A percentile compares a stretch with the other conserved stretches of the same genome.
phyloP scores from a whole-genome alignment of 2,329 filamentous ascomycete species.

The Arthrobotrys pseudoclavata region DNA sequence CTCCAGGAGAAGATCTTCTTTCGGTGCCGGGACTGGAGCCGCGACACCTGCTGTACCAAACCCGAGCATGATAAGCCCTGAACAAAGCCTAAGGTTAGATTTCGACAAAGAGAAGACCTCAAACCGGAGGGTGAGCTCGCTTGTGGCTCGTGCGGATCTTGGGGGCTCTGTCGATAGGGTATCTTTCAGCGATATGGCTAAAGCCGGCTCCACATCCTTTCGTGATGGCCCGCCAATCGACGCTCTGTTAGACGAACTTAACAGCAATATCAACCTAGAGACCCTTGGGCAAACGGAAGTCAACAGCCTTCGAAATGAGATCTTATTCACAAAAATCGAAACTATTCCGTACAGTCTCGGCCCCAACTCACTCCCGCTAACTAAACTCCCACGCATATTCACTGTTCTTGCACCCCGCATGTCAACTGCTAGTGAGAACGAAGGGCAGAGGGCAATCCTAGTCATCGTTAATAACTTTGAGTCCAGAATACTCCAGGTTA shows the following conservation, averaged over 20 bases:
- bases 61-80: conserved; percentile 79
- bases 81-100: conserved; percentile 77
- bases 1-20: conserved; percentile 77
- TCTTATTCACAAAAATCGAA: conserved; percentile 79
- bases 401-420: conserved; percentile 50
- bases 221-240: conserved; percentile 75
- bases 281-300: conserved; percentile 75
- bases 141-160: conserved; percentile 87
- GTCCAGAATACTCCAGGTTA: conserved; percentile 55
- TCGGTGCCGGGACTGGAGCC: conserved; percentile 78
- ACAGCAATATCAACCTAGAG: conserved; percentile 69
- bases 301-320: conserved; percentile 79
- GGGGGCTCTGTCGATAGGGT: conserved; percentile 85
- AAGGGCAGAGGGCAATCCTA: conserved; percentile 56
- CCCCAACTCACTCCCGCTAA: conserved; percentile 63
- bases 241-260: conserved; percentile 77
- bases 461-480: conserved; percentile 55
- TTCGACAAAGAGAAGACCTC: conserved; percentile 71
- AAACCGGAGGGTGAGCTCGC: conserved; percentile 88
- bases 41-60: conserved; percentile 77
- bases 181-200: conserved; percentile 80
- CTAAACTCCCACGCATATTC: conserved; percentile 50
- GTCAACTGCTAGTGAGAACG: conserved; percentile 51
- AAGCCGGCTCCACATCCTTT: conserved; percentile 80
- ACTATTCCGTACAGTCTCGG: conserved; percentile 73